phyloP scores from a whole-genome alignment of 805 yeast species.

The Kazachstania taianensis region DNA sequence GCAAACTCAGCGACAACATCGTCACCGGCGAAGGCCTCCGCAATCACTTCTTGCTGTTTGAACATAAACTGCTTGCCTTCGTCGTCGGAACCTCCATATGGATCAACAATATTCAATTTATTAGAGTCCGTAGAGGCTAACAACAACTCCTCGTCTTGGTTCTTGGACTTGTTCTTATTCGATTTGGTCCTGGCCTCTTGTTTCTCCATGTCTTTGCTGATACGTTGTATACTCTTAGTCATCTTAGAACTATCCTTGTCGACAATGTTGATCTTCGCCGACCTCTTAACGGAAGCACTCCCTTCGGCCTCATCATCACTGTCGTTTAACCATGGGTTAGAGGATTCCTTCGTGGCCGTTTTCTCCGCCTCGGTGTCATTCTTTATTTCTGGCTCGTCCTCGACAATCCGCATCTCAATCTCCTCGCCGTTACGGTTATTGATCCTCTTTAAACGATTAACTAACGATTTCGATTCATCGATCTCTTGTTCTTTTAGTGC shows the following conservation, averaged over 20 bases:
- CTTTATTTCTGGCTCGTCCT: slow-evolving; percentile 8
- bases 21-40: slow-evolving; percentile 95
- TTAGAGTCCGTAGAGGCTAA: slow-evolving; percentile 36
- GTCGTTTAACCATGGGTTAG: slow-evolving; percentile 44
- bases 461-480: slow-evolving; percentile 41
- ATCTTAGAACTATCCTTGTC: slow-evolving; percentile 41
- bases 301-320: slow-evolving; percentile 22
- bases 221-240: slow-evolving; percentile 39
- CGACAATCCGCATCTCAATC: slow-evolving; percentile 5
- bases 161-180: slow-evolving; percentile 24
- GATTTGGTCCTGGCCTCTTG: slow-evolving; percentile 10
- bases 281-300: slow-evolving; percentile 26
- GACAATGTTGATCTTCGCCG: slow-evolving; percentile 38
- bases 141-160: slow-evolving; percentile 30
- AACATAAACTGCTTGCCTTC: slow-evolving; percentile 43
- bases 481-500: slow-evolving; percentile 37
- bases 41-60: slow-evolving; percentile 70
- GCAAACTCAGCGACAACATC: slow-evolving; percentile 76
- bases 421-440: slow-evolving; percentile 5
- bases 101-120: slow-evolving; percentile 45
- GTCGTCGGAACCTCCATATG: slow-evolving; percentile 38
- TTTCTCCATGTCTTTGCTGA: slow-evolving; percentile 27
- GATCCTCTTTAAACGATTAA: slow-evolving; percentile 29
- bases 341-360: slow-evolving; percentile 15
- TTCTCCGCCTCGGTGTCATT: slow-evolving; percentile 5